Evolutionary conservation across 176 grass and related monocot genomes (phyloP).

Genomic region (Phragmites australis): DNA sequence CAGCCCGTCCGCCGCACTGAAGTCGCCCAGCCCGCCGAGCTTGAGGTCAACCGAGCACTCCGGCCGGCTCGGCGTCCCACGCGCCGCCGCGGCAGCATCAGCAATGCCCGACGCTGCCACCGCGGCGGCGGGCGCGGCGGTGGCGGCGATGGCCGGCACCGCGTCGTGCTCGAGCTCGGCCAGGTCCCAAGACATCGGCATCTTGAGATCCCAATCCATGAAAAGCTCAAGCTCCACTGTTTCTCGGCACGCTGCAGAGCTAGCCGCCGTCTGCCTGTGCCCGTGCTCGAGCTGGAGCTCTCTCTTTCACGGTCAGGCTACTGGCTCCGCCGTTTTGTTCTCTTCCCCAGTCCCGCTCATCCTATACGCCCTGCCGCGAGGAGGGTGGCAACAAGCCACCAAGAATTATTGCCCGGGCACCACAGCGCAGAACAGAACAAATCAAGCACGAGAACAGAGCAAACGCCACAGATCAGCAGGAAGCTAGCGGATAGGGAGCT

Average conservation of each 20-base stretch:
- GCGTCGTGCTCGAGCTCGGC: conserved; percentile 52
- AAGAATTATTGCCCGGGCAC: conserved; percentile 48
- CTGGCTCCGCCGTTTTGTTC: conserved; percentile 37
- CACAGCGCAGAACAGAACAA: conserved; percentile 23
- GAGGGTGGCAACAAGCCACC: conserved; percentile 38
- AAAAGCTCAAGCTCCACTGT: conserved; percentile 19
- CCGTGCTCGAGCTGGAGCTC: not conserved
- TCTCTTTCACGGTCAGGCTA: conserved; percentile 14
- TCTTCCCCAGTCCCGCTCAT: conserved; percentile 25
- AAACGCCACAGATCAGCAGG: conserved; percentile 44
- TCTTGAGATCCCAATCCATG: conserved; percentile 99
- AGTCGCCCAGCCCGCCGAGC: conserved; percentile 67
- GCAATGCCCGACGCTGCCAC: conserved; percentile 37
- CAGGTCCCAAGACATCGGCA: conserved; percentile 75
- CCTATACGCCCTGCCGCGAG: conserved; percentile 33
- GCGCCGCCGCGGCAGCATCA: not conserved
- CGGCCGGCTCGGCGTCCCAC: conserved; percentile 26
- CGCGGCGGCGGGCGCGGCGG: not conserved
- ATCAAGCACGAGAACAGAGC: conserved; percentile 25
- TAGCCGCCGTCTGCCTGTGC: not conserved
- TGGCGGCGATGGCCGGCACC: conserved; percentile 31
- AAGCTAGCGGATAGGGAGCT: conserved; percentile 8
- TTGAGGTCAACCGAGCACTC: conserved; percentile 90
- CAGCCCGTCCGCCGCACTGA: conserved; percentile 27
- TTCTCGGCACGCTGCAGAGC: conserved; percentile 2